A percentile compares a stretch with the other conserved stretches of the same genome.
Conservation (phyloP, 208 protist species). For the Leishmania lainsoni region DNA sequence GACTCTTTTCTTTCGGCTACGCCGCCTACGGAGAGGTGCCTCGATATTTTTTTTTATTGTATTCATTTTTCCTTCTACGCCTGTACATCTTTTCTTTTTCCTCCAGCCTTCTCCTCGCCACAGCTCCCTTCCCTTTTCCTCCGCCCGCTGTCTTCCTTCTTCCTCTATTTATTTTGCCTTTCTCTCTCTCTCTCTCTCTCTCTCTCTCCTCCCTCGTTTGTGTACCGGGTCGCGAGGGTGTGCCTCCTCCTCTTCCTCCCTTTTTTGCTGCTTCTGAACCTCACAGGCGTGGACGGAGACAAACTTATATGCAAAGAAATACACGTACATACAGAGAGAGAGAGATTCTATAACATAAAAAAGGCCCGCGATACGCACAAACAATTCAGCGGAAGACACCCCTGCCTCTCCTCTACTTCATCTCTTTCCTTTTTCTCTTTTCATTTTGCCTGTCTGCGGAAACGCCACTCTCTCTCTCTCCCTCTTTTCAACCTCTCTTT, state of each 20-base stretch:
- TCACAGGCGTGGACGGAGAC: neutral
- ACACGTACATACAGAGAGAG: neutral
- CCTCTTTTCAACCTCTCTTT: conserved; percentile 6
- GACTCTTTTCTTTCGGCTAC: neutral
- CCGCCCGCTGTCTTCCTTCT: conserved; percentile 4
- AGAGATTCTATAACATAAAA: neutral
- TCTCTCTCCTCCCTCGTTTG: neutral
- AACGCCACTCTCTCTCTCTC: conserved; percentile 2
- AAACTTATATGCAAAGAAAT: neutral
- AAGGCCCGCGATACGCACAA: neutral
- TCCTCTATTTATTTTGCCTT: neutral
- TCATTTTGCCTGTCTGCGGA: neutral
- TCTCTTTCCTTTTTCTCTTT: neutral
- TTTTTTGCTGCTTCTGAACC: neutral
- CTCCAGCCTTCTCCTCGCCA: neutral
- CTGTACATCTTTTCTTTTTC: conserved; percentile 7
- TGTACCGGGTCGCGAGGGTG: too few relatives aligned
- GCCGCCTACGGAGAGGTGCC: neutral
- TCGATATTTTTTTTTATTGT: neutral
- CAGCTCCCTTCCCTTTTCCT: neutral
- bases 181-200: neutral
- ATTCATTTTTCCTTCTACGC: neutral
- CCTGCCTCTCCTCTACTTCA: neutral
- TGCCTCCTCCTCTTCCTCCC: neutral
- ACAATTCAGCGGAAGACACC: neutral